Percentiles rank a stretch among this genome's conserved stretches.
Conservation (phyloP, 2,329 filamentous ascomycete species). For the Graphilbum sp. region DNA sequence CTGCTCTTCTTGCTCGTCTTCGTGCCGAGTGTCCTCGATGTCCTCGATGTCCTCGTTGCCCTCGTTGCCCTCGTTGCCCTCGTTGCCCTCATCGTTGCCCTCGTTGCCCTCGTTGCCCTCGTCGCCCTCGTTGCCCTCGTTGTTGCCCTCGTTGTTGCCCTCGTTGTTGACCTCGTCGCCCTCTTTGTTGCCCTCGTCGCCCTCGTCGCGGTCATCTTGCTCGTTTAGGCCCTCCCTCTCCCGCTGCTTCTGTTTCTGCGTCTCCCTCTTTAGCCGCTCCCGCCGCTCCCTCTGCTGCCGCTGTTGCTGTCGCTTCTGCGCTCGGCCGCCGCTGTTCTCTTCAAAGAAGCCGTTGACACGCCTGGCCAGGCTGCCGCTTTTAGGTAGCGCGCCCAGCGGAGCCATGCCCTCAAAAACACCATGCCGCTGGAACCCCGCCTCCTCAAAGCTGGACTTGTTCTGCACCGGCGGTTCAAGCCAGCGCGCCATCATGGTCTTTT, state of each 20-base stretch:
- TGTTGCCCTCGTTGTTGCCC: too few species aligned
- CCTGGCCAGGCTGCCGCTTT: slow-evolving; percentile 38
- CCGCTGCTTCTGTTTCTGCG: background rate
- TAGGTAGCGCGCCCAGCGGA: slow-evolving; percentile 59
- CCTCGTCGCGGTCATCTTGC: background rate
- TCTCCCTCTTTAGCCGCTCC: background rate
- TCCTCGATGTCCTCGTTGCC: too few species aligned
- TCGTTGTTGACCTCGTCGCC: too few species aligned
- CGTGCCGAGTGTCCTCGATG: too few species aligned
- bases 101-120: too few species aligned
- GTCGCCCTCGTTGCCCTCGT: too few species aligned
- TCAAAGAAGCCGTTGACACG: slow-evolving; percentile 7
- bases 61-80: too few species aligned
- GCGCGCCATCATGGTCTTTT: slow-evolving; percentile 33
- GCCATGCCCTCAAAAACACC: slow-evolving; percentile 75
- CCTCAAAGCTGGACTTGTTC: slow-evolving; percentile 57
- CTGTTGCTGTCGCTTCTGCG: background rate
- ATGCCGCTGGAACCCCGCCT: slow-evolving; percentile 55
- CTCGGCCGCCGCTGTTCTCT: slow-evolving; percentile 5
- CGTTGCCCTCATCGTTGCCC: too few species aligned
- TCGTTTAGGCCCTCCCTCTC: background rate
- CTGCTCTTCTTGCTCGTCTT: background rate
- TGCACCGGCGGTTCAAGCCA: slow-evolving; percentile 44
- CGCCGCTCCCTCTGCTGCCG: background rate
- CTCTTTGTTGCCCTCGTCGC: background rate